A percentile compares a stretch with the other conserved stretches of the same genome.
Conservation (phyloP, 2,329 filamentous ascomycete genomes). For the Xylogone sp. region DNA sequence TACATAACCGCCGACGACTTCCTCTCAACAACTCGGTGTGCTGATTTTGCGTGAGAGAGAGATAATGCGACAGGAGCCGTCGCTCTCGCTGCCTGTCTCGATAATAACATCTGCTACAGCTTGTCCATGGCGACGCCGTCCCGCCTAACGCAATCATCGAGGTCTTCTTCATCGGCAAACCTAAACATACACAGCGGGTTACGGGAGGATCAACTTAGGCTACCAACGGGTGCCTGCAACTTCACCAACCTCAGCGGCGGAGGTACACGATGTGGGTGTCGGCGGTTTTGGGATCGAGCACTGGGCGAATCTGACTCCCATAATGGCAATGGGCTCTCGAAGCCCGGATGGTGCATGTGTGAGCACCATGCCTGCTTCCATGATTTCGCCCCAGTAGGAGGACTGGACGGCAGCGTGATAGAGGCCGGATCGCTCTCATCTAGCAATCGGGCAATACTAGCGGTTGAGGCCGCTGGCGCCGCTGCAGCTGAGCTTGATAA, state of each 20-base stretch:
- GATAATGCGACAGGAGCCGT: neutral
- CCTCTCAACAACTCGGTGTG: too few species aligned
- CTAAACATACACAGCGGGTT: constrained; percentile 17
- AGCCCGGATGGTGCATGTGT: constrained; percentile 40
- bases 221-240: constrained; percentile 48
- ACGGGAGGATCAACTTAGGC: constrained; percentile 11
- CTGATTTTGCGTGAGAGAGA: too few species aligned
- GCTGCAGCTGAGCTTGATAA: neutral
- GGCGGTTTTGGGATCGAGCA: constrained; percentile 47
- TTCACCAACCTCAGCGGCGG: constrained; percentile 42
- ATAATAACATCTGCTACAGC: constrained; percentile 1
- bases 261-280: constrained; percentile 44
- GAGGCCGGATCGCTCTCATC: constrained; percentile 2
- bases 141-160: constrained; percentile 14
- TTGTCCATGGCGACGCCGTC: constrained; percentile 25
- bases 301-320: constrained; percentile 5
- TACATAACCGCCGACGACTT: neutral
- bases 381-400: constrained; percentile 21
- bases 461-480: neutral
- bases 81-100: neutral
- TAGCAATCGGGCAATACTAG: neutral
- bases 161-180: constrained; percentile 24
- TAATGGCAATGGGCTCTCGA: neutral
- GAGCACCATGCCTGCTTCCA: constrained; percentile 56
- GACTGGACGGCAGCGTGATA: neutral